Conservation (phyloP, 192 early-diverging fungal species). For the Umbelopsis ramanniana region DNA sequence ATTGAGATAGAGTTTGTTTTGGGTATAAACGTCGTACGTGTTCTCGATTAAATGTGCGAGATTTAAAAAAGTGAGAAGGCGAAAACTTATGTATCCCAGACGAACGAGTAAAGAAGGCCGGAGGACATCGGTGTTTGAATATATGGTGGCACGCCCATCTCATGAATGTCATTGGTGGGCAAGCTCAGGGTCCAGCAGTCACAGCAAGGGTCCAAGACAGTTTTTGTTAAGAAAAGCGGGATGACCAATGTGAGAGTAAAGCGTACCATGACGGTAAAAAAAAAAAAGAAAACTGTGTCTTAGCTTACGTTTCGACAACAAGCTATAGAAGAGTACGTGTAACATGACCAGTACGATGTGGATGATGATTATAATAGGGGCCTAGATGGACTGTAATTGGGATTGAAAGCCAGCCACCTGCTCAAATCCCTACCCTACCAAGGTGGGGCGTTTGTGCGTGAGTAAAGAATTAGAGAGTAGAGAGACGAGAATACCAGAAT, state of each 20-base stretch:
- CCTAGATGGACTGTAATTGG: background rate
- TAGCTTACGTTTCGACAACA: too few species aligned
- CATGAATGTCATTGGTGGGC: constrained; percentile 14
- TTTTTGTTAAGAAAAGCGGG: background rate
- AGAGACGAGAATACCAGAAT: background rate
- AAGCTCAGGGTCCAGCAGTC: constrained; percentile 21
- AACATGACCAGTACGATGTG: background rate
- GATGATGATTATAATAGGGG: background rate
- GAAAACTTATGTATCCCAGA: too few species aligned
- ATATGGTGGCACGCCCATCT: background rate
- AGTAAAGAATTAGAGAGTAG: background rate
- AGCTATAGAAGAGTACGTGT: background rate
- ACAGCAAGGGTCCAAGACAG: constrained; percentile 15
- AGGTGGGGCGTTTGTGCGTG: constrained; percentile 3
- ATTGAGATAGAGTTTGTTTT: too few species aligned
- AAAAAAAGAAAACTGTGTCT: too few species aligned
- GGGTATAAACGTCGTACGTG: too few species aligned
- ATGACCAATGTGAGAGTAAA: background rate
- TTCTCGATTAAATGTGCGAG: too few species aligned
- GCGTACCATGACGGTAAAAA: too few species aligned
- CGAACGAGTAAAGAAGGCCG: too few species aligned
- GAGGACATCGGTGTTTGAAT: background rate
- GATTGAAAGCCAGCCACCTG: constrained; percentile 6
- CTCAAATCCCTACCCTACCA: background rate
- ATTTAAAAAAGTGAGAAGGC: too few species aligned